Conservation (phyloP, 495 filamentous ascomycete genomes). For the Penicillium maclennaniae region DNA sequence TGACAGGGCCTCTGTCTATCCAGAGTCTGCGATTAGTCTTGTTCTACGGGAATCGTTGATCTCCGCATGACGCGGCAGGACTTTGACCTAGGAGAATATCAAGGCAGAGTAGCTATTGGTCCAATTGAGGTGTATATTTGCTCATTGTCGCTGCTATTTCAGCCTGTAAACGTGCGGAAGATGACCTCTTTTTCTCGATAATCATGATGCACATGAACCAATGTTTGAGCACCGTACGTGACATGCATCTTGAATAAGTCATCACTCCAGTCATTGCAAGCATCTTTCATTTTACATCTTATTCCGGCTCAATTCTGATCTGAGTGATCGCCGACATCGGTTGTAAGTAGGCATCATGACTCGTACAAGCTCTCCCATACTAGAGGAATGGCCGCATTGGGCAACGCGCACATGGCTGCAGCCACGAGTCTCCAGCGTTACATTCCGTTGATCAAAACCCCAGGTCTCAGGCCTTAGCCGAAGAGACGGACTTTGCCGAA, state of each 20-base stretch:
- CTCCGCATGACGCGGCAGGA: neutral
- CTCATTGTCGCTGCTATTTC: neutral
- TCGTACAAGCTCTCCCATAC: neutral
- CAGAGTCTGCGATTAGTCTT: neutral
- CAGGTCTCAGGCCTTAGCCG: neutral
- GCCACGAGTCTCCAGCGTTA: conserved; percentile 15
- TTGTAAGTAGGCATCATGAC: conserved; percentile 5
- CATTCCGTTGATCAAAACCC: conserved; percentile 2
- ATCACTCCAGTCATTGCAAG: neutral
- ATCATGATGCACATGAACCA: no score
- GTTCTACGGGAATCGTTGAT: neutral
- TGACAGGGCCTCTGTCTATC: neutral
- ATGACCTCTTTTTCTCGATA: neutral
- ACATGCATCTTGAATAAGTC: neutral
- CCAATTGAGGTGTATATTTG: neutral
- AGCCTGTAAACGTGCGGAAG: neutral
- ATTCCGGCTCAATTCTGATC: neutral
- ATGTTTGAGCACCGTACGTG: neutral
- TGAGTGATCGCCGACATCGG: neutral
- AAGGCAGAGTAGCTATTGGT: neutral
- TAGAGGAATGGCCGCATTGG: conserved; percentile 2
- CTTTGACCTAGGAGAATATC: neutral
- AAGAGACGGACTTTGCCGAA: neutral
- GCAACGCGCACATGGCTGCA: conserved; percentile 11
- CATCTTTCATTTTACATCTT: neutral